phyloP scores from a whole-genome alignment of 1,284 basidiomycete genomes.

The Phaffia rhodozyma region DNA sequence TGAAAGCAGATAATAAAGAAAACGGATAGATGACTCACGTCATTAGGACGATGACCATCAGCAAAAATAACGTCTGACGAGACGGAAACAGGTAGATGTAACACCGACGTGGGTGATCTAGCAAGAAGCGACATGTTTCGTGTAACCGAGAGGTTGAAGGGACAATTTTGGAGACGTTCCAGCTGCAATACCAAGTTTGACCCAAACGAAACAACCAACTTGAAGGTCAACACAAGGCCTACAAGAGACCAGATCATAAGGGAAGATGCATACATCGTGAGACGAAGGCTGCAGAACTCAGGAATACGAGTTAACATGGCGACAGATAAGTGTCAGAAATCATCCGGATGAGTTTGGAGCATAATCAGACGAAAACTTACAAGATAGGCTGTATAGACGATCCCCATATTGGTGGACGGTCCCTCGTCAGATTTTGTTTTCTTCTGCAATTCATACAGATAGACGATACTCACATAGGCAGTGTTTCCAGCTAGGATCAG shows the following conservation, averaged over 20 bases:
- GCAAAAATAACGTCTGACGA: constrained; percentile 87
- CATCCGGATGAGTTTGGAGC: too few species aligned
- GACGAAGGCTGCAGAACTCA: constrained; percentile 43
- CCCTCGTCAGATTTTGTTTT: too few species aligned
- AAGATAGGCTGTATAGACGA: constrained; percentile 50
- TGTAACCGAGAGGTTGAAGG: constrained; percentile 48
- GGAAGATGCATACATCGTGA: constrained; percentile 44
- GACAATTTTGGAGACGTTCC: constrained; percentile 56
- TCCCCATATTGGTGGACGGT: constrained; percentile 9
- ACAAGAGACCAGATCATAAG: neutral
- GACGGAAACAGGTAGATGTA: constrained; percentile 92
- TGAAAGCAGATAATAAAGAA: neutral
- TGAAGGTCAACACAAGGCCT: neutral
- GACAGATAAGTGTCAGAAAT: too few species aligned
- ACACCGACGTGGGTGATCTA: constrained; percentile 92
- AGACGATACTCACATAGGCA: constrained; percentile 55
- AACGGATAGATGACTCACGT: constrained; percentile 43
- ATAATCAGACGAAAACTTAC: constrained; percentile 37
- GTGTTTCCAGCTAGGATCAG: constrained; percentile 86
- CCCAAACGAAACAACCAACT: neutral
- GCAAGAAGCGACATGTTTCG: constrained; percentile 79
- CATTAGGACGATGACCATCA: constrained; percentile 52
- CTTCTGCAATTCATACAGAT: neutral
- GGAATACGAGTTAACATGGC: neutral
- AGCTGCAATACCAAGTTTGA: constrained; percentile 40